These are phyloP conservation scores for Liriodendron chinense DNA, from an alignment of 164 flowering plant genomes.

Conservation along the genomic window DNA sequence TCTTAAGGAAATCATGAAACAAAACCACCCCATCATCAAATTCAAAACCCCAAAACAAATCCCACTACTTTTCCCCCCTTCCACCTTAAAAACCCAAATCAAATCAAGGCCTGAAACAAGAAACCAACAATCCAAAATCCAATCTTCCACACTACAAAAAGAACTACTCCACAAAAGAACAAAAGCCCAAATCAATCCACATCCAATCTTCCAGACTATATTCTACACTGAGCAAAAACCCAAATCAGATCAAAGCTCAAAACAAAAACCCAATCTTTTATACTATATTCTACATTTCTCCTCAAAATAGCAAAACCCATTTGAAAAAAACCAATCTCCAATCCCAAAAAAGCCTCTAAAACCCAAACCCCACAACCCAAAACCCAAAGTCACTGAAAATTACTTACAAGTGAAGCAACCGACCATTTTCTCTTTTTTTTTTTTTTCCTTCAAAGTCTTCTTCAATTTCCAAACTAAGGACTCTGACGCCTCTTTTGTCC, in stretches of 20 bases:
- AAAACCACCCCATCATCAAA: constrained; percentile 26
- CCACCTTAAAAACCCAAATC: neutral
- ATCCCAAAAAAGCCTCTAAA: constrained; percentile 18
- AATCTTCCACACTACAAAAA: neutral
- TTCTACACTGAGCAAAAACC: neutral
- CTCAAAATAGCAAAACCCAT: constrained; percentile 12
- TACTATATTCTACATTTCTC: constrained; percentile 3
- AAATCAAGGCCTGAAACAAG: constrained; percentile 12
- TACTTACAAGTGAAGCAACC: constrained; percentile 41
- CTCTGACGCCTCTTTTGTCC: neutral
- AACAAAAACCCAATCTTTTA: constrained; percentile 2
- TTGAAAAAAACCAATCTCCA: constrained; percentile 17
- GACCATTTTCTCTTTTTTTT: neutral
- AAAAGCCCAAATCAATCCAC: neutral
- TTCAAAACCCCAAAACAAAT: constrained; percentile 9
- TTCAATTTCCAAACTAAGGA: constrained; percentile 4
- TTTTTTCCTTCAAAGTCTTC: constrained; percentile 9
- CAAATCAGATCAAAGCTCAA: constrained; percentile 12
- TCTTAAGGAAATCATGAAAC: constrained; percentile 34
- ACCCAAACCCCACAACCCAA: no score
- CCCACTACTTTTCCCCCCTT: neutral
- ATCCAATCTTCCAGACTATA: no score
- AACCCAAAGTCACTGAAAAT: constrained; percentile 9
- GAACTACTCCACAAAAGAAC: neutral
- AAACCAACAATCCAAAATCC: constrained; percentile 20